These are phyloP conservation scores for Arxiozyma heterogenica DNA, from an alignment of 1,139 yeast species.

Conservation along the genomic window DNA sequence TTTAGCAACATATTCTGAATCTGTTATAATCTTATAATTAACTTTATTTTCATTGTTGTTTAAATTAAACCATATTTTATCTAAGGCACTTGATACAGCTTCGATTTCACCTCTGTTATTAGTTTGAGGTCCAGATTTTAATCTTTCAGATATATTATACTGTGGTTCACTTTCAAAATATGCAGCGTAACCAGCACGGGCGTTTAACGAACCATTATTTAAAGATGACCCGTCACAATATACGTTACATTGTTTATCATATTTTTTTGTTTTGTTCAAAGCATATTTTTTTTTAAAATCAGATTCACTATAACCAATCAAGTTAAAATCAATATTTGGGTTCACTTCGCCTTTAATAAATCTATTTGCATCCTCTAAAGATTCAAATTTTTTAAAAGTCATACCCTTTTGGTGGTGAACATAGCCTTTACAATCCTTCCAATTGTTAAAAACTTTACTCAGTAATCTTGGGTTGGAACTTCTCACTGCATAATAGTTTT, in stretches of 20 bases:
- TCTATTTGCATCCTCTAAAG: slow-evolving; percentile 32
- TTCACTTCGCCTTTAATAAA: slow-evolving; percentile 26
- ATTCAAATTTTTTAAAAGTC: slow-evolving; percentile 39
- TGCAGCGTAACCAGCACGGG: slow-evolving; percentile 65
- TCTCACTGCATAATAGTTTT: slow-evolving; percentile 32
- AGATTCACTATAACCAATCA: slow-evolving; percentile 13
- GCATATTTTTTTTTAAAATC: slow-evolving; percentile 13
- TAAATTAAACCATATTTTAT: slow-evolving; percentile 32
- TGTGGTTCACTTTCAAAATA: slow-evolving; percentile 51
- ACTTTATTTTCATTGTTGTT: slow-evolving; percentile 15
- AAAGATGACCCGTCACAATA: slow-evolving; percentile 70
- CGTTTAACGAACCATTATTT: slow-evolving; percentile 40
- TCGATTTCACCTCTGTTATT: slow-evolving; percentile 74
- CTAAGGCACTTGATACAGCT: slow-evolving; percentile 54
- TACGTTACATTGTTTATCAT: slow-evolving; percentile 22
- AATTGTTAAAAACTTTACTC: slow-evolving; percentile 34
- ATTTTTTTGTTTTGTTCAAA: slow-evolving; percentile 4
- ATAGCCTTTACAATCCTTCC: slow-evolving; percentile 40
- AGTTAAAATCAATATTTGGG: slow-evolving; percentile 14
- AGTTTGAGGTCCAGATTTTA: slow-evolving; percentile 45
- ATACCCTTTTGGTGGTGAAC: slow-evolving; percentile 42
- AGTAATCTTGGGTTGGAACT: slow-evolving; percentile 32
- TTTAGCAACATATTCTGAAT: slow-evolving; percentile 46
- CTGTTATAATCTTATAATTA: slow-evolving; percentile 41
- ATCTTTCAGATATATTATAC: slow-evolving; percentile 46